Percentiles rank a stretch among this genome's conserved stretches.
Conservation (phyloP, 805 yeast genomes). For the Ogataea polymorpha region DNA sequence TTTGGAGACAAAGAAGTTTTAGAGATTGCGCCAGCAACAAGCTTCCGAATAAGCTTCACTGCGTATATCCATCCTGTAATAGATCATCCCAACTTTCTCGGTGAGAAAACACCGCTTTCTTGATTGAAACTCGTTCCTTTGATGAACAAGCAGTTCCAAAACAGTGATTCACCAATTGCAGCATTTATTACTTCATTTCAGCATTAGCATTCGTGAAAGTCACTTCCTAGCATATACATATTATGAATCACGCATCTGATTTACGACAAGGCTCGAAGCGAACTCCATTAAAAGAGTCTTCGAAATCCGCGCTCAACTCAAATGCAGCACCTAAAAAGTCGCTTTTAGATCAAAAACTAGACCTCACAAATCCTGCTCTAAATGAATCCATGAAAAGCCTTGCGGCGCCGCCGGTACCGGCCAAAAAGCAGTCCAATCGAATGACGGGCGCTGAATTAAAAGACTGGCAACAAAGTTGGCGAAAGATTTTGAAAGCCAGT, state of each 20-base stretch:
- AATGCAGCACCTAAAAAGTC: constrained; percentile 21
- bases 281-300: constrained; percentile 29
- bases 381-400: constrained; percentile 6
- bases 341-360: constrained; percentile 22
- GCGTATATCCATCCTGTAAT: background rate
- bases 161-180: background rate
- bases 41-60: background rate
- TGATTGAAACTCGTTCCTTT: background rate
- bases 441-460: constrained; percentile 40
- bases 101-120: background rate
- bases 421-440: constrained; percentile 18
- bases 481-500: constrained; percentile 52
- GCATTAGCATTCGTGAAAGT: constrained; percentile 8
- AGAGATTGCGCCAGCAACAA: background rate
- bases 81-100: background rate
- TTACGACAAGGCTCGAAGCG: constrained; percentile 15
- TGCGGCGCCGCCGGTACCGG: constrained; percentile 4
- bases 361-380: constrained; percentile 10
- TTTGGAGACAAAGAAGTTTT: constrained; percentile 7
- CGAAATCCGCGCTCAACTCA: constrained; percentile 26
- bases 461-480: constrained; percentile 62
- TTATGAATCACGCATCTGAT: constrained; percentile 16
- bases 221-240: constrained; percentile 4
- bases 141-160: constrained; percentile 3
- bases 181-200: constrained; percentile 1